phyloP scores from a whole-genome alignment of 257 asterid species.

The Nemophila menziesii region DNA sequence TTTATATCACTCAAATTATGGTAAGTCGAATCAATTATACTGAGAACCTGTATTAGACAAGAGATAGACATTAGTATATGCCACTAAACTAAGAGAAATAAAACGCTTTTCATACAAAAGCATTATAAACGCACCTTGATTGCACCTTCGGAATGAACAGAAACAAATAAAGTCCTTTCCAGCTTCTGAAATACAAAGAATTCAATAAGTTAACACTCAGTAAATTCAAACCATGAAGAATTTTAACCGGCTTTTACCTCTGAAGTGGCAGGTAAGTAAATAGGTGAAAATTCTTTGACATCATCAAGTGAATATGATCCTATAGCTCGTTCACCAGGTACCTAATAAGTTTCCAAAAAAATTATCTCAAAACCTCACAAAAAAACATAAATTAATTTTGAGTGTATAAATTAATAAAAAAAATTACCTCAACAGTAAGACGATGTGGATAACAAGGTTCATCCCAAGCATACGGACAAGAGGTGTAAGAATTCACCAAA shows the following conservation, averaged over 20 bases:
- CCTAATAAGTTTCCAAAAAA: slow-evolving; percentile 31
- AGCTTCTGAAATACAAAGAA: slow-evolving; percentile 55
- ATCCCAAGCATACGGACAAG: slow-evolving; percentile 90
- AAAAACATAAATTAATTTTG: slow-evolving; percentile 1
- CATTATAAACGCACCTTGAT: slow-evolving; percentile 45
- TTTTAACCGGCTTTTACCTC: slow-evolving; percentile 43
- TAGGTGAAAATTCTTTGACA: slow-evolving; percentile 46
- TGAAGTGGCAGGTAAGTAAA: slow-evolving; percentile 59
- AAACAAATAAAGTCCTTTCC: slow-evolving; percentile 63
- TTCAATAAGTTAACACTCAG: neutral
- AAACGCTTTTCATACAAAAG: slow-evolving; percentile 8
- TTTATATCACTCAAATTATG: slow-evolving; percentile 64
- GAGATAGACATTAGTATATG: slow-evolving; percentile 15
- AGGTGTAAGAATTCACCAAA: slow-evolving; percentile 68
- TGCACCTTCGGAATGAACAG: slow-evolving; percentile 96
- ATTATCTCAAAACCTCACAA: slow-evolving; percentile 11
- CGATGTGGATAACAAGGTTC: slow-evolving; percentile 94
- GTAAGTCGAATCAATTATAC: slow-evolving; percentile 71
- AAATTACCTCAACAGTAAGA: slow-evolving; percentile 70
- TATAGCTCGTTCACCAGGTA: slow-evolving; percentile 78
- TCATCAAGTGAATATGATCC: slow-evolving; percentile 81
- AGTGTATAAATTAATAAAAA: neutral
- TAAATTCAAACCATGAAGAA: neutral
- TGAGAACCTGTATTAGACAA: slow-evolving; percentile 56
- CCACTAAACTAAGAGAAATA: slow-evolving; percentile 9